Evolutionary conservation across 1,139 yeast species (phyloP).

Genomic region (Nematodospora anomalae): DNA sequence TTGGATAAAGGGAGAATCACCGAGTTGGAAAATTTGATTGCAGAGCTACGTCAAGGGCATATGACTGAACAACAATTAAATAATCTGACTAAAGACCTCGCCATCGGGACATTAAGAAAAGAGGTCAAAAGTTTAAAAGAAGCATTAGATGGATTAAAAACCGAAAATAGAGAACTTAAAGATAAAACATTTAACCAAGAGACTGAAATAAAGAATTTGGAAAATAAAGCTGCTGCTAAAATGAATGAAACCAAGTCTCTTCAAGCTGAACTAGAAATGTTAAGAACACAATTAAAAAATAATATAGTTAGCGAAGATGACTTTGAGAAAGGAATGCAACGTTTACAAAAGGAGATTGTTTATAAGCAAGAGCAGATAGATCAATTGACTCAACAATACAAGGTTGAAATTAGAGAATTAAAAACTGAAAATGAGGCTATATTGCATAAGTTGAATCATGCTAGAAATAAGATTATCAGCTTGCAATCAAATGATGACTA

Average conservation of each 20-base stretch:
- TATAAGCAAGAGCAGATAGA: neutral
- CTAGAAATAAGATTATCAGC: neutral
- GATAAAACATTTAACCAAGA: neutral
- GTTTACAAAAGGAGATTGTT: neutral
- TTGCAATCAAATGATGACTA: neutral
- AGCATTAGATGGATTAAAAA: neutral
- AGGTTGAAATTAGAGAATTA: neutral
- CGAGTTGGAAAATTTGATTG: constrained; percentile 1
- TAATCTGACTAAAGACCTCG: neutral
- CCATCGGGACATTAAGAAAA: neutral
- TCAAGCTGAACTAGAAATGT: neutral
- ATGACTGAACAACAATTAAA: neutral
- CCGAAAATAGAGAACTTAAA: neutral
- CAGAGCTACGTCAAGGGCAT: constrained; percentile 1
- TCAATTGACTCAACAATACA: neutral
- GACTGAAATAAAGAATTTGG: neutral
- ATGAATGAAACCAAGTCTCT: neutral
- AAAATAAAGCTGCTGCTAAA: neutral
- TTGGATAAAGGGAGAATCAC: neutral
- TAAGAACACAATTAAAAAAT: neutral
- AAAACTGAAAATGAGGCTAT: neutral
- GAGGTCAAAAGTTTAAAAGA: neutral
- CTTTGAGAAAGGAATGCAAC: neutral
- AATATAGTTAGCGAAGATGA: neutral
- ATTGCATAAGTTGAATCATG: neutral